Evolutionary conservation across 768 basidiomycete species (phyloP).

Genomic region (Boletus pseudo-olivaceus): DNA sequence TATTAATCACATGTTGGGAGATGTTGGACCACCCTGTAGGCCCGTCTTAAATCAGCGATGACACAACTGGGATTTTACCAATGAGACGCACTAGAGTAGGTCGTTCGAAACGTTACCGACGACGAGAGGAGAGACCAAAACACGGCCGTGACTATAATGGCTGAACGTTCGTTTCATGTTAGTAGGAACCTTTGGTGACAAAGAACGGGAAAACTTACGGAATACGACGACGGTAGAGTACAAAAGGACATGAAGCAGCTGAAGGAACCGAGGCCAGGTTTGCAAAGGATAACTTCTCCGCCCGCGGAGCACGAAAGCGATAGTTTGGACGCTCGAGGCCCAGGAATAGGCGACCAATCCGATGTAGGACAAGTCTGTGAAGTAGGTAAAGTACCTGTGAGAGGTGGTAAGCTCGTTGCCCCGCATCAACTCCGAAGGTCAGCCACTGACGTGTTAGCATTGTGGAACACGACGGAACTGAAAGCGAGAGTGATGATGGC

Average conservation of each 20-base stretch:
- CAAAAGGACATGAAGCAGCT: slow-evolving; percentile 55
- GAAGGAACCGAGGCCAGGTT: slow-evolving; percentile 52
- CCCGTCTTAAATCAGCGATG: not conserved
- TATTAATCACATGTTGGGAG: slow-evolving; percentile 61
- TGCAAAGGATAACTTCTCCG: slow-evolving; percentile 52
- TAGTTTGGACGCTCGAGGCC: slow-evolving; percentile 53
- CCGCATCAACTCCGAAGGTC: slow-evolving; percentile 5
- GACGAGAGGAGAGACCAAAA: slow-evolving; percentile 57
- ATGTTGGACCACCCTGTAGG: slow-evolving; percentile 56
- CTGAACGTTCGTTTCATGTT: slow-evolving; percentile 30
- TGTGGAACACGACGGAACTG: slow-evolving; percentile 29
- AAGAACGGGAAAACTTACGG: slow-evolving; percentile 42
- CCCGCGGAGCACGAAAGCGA: slow-evolving; percentile 37
- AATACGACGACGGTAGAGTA: slow-evolving; percentile 49
- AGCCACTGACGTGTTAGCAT: slow-evolving; percentile 31
- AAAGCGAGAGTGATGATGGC: slow-evolving; percentile 33
- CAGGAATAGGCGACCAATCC: slow-evolving; percentile 63
- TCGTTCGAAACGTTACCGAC: slow-evolving; percentile 38
- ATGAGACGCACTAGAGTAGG: slow-evolving; percentile 36
- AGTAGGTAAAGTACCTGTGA: slow-evolving; percentile 58
- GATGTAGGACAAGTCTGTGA: slow-evolving; percentile 60
- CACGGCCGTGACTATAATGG: slow-evolving; percentile 60
- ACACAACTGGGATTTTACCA: not conserved
- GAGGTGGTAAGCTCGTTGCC: not conserved
- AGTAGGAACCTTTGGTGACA: not conserved